Percentiles rank a stretch among this genome's conserved stretches.
phyloP scores from a whole-genome alignment of 2,329 filamentous ascomycete genomes.

The Salinomyces thailandicus region DNA sequence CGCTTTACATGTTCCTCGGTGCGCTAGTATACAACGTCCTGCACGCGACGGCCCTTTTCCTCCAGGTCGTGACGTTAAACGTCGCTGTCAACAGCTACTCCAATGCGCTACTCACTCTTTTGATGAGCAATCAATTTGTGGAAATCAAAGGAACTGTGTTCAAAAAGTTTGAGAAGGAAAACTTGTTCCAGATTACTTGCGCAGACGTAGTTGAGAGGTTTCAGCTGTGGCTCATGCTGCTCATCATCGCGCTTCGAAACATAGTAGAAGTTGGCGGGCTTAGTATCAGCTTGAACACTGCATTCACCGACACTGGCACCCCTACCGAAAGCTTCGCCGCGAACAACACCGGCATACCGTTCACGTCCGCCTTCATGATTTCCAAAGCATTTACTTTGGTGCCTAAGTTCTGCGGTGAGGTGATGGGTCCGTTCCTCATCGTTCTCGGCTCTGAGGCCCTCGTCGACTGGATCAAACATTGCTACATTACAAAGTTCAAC shows the following conservation, averaged over 20 bases:
- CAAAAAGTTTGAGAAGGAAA: slow-evolving; percentile 98
- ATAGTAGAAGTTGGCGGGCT: slow-evolving; percentile 89
- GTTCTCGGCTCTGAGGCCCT: slow-evolving; percentile 94
- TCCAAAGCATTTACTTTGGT: slow-evolving; percentile 86
- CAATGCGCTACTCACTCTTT: slow-evolving; percentile 80
- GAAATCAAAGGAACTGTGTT: slow-evolving; percentile 98
- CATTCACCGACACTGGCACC: slow-evolving; percentile 9
- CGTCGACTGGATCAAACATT: slow-evolving; percentile 94
- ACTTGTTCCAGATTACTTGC: slow-evolving; percentile 89
- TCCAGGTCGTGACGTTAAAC: slow-evolving; percentile 94
- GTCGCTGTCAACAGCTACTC: slow-evolving; percentile 98
- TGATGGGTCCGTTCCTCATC: slow-evolving; percentile 84
- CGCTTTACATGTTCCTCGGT: slow-evolving; percentile 82
- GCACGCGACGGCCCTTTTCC: slow-evolving; percentile 82
- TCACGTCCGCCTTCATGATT: slow-evolving; percentile 59
- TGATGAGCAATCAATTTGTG: slow-evolving; percentile 96
- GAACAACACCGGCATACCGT: slow-evolving; percentile 39
- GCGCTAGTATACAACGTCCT: slow-evolving; percentile 78
- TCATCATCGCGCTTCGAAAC: slow-evolving; percentile 92
- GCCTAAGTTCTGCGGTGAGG: slow-evolving; percentile 77
- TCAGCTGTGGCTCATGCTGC: slow-evolving; percentile 92
- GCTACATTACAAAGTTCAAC: slow-evolving; percentile 98
- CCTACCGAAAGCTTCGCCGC: slow-evolving; percentile 19
- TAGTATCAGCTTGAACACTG: slow-evolving; percentile 37
- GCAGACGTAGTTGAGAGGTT: slow-evolving; percentile 96